Evolutionary conservation across 192 early-diverging fungal species (phyloP).

Genomic region (Endogone sp.): DNA sequence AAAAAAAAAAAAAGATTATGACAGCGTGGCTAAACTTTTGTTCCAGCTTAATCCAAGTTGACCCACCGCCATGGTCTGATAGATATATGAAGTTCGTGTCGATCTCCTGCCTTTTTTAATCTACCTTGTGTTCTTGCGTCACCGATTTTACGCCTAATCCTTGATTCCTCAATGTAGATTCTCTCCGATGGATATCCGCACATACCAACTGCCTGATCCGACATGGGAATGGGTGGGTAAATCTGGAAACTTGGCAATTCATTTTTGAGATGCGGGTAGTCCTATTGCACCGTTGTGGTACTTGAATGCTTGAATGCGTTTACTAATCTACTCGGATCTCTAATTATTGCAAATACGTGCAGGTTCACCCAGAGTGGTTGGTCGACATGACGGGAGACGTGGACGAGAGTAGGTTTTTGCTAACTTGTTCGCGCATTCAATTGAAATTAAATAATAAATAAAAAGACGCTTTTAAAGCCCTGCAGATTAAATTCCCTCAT

Average conservation of each 20-base stretch:
- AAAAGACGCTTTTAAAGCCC: neutral
- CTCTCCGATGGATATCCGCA: slow-evolving; percentile 43
- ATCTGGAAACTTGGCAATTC: neutral
- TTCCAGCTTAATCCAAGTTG: slow-evolving; percentile 44
- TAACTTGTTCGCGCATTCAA: too few relatives aligned
- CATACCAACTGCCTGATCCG: slow-evolving; percentile 45
- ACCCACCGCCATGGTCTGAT: slow-evolving; percentile 53
- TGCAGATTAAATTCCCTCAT: too few relatives aligned
- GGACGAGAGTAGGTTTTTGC: slow-evolving; percentile 51
- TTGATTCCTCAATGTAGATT: slow-evolving; percentile 19
- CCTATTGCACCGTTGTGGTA: too few relatives aligned
- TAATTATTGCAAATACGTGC: neutral
- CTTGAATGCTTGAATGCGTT: neutral
- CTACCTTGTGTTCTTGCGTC: too few relatives aligned
- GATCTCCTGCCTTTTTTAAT: neutral
- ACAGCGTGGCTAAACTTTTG: neutral
- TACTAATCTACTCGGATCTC: neutral
- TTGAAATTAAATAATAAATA: neutral
- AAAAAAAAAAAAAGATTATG: neutral
- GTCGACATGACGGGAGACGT: slow-evolving; percentile 60
- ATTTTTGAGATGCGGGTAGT: neutral
- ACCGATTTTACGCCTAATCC: neutral
- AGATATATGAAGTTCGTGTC: slow-evolving; percentile 32
- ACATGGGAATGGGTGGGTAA: slow-evolving; percentile 51
- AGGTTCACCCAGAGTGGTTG: slow-evolving; percentile 48